Base-by-base conservation (phyloP, 495 filamentous ascomycete genomes). In the Diplogelasinospora grovesii region DNA sequence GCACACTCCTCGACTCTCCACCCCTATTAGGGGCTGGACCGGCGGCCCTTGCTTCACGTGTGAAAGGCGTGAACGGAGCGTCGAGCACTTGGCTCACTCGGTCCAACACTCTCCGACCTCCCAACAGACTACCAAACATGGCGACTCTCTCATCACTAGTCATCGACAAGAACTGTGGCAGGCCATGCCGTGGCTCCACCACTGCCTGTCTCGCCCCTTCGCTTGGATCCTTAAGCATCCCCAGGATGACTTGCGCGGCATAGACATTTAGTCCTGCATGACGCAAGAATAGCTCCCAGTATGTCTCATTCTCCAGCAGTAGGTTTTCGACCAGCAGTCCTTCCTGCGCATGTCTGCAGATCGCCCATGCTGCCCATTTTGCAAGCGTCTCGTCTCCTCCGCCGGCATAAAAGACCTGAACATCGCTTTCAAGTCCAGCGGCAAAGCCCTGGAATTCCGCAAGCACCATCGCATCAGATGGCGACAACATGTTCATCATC, bases 261-360 rank as follows among this genome's bases (percentile, higher is more conserved):
- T 75, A 92, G 3, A 81, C 77, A 64, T 93, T 94, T 61, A 92
- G 60, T 3, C 88, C 89, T 9, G 73, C 72, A n/a, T 68, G 56
- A 16, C 85, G 71, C 11, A 94, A 64, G 49, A 86, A 88, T 8
- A 79, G 22, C 59, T 93, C 88, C 81, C 83, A 87, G 20, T 60
- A 52, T n/a, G 76, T 77, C 50, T 86, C 79, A 3, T 70, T 65
- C 9, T 67, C 54, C 24, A 59, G 36, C 28, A 71, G 13, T 13
- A 61, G 28, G 5, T 52, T 47, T 36, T 50, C 35, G 20, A 36
- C 54, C 7, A 36, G 52, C 36, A 36, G 50, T 40, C 45, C 60
- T 39, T 54, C 63, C 24, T 38, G 57, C 26, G 46, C 63, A 49
- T 61, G 63, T 8, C 43, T 22, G 23, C 58, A 55, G 45, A 81